Evolutionary conservation across 2,329 filamentous ascomycete species (phyloP).

Genomic region (Alternaria sp.): DNA sequence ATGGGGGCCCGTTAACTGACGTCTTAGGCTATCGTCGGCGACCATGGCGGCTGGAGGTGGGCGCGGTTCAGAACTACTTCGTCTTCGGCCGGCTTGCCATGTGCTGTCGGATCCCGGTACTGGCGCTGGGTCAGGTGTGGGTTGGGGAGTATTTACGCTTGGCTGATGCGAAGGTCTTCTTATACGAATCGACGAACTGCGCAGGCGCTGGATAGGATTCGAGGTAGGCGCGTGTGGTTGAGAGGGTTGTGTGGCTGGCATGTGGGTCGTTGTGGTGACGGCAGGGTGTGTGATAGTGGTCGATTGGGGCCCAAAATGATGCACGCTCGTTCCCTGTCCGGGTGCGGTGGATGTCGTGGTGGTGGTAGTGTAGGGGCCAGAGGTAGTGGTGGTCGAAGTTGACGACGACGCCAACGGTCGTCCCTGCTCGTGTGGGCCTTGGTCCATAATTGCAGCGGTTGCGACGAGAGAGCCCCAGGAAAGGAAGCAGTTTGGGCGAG

Average conservation of each 20-base stretch:
- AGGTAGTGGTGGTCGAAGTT: constrained; percentile 30
- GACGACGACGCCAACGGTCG: constrained; percentile 22
- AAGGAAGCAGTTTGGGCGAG: neutral
- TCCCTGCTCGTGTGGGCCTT: constrained; percentile 11
- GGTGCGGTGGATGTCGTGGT: constrained; percentile 32
- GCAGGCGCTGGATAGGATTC: constrained; percentile 19
- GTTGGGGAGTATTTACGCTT: constrained; percentile 1
- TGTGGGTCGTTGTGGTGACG: constrained; percentile 35
- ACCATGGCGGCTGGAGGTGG: constrained; percentile 31
- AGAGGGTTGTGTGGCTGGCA: constrained; percentile 16
- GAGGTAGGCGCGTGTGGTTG: constrained; percentile 13
- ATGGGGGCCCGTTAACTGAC: constrained; percentile 33
- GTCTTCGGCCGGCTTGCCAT: constrained; percentile 31
- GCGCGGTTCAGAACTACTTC: constrained; percentile 44
- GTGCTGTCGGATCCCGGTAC: constrained; percentile 14
- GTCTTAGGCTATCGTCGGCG: constrained; percentile 33
- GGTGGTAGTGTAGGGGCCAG: constrained; percentile 37
- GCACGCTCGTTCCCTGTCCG: constrained; percentile 28
- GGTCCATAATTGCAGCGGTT: constrained; percentile 19
- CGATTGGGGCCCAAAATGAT: constrained; percentile 29
- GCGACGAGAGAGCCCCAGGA: neutral
- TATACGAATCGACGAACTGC: constrained; percentile 38
- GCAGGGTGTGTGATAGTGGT: constrained; percentile 38
- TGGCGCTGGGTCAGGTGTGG: neutral
- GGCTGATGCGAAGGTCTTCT: constrained; percentile 24